Evolutionary conservation across 768 basidiomycete genomes (phyloP), one percentile per base, ranked within the genome.

Genomic region (Suillus paluster): DNA sequence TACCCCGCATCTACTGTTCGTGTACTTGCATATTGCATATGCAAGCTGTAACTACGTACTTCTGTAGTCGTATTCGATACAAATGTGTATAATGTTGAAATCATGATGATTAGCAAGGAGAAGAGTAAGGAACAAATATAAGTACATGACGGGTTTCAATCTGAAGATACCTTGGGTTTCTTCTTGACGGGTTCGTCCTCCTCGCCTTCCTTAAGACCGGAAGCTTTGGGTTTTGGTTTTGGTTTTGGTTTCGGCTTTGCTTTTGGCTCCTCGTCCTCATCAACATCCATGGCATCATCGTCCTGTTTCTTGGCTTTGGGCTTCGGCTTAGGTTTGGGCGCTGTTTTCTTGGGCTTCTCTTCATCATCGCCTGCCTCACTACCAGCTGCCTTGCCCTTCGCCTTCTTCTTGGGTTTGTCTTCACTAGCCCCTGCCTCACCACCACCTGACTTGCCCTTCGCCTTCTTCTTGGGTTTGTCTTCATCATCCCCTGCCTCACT

Each of bases 111-210:
- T 55, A 55, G 17, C 54, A 12, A 19, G 10, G 54, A 55, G 54
- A 39, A 55, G 6, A 25, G 38, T 39, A 39, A 55, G 53, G 54
- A 39, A 36, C 25, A 25, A 39, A 21, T 39, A 55, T 19, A 25
- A 25, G 54, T 55, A 34, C 53, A 53, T 4, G 12, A 53, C 8
- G 12, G 14, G n/a, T 39, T 55, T 55, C 25, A 55, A 55, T 39
- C 38, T 11, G 38, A 39, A 6, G 80, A 68, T 38, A 81, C 88
- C 79, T 91, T 93, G 61, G 76, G 73, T 75, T 94, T 94, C 79
- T 94, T 94, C 78, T 88, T 91, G 3, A 83, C 86, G 14, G 88
- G 91, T 59, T 84, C 86, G 3, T 75, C 80, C 30, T 80, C 79
- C 9, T 73, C 77, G 27, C 63, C 71, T 25, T 73, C 69, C 59